Evolutionary conservation across 257 asterid species (phyloP), one percentile per base, ranked within the genome.

Genomic region (Marsdenia floribunda): DNA sequence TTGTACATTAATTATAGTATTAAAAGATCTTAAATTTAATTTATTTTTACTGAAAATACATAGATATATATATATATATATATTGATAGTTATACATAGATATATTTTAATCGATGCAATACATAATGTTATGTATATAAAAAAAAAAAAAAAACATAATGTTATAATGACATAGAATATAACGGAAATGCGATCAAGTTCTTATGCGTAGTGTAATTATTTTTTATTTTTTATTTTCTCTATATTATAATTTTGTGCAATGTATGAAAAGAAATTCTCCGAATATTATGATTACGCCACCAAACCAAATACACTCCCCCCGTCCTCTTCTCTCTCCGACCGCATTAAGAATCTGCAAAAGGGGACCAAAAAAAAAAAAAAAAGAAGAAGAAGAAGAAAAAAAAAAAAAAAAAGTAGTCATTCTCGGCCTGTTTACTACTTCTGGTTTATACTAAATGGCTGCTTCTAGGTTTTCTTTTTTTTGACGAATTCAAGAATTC

Each of bases 231-330:
- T 13, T 59, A n/a, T n/a, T 10, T 6, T 0, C 13, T 59, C 22
- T 19, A 9, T 21, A 22, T 59, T 59, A 2, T 59, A 14, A 14
- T 59, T 19, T 15, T 19, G 11, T 14, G 26, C 26, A 26, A 26
- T 4, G 66, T 3, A 22, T 22, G 33, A 29, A 60, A 26, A 66
- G 13, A 38, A 53, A 13, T 76, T 50, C 75, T 33, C 38, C 72
- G 72, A 63, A 68, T 68, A 74, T 81, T 61, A 71, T 73, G 83
- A 82, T 72, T 68, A 53, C 78, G 76, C 82, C 85, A 75, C 80
- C 80, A 6, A 58, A 61, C 76, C 65, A 82, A 77, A 73, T 71
- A 49, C 73, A 77, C 57, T 50, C 53, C 73, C 53, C 73, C 13
- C 50, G 49, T 54, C 77, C 69, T 29, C 13, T 21, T 29, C 68